Conservation (phyloP, 208 protist species). For the Acanthamoeba comandoni region DNA sequence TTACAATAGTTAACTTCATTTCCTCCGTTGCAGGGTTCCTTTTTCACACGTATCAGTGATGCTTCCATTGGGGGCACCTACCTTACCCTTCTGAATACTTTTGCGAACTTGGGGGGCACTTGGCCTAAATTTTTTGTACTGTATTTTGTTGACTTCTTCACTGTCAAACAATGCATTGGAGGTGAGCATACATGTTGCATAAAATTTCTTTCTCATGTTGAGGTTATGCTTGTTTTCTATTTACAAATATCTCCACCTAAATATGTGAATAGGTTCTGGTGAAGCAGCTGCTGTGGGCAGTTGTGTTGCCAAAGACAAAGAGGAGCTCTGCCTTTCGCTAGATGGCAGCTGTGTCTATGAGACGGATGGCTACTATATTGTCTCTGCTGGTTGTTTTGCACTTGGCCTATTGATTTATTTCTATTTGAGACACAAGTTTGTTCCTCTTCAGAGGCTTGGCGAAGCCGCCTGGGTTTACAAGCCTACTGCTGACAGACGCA, state of each 20-base stretch:
- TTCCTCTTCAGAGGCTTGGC: constrained; percentile 7
- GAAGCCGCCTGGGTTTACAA: constrained; percentile 24
- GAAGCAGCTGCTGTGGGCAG: constrained; percentile 2
- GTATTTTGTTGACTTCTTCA: constrained; percentile 61
- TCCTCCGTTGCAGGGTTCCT: constrained; percentile 73
- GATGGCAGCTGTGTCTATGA: constrained; percentile 24
- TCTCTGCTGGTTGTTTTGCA: constrained; percentile 41
- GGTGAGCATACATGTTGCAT: too few relatives aligned
- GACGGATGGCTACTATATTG: constrained; percentile 50
- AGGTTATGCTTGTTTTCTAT: too few relatives aligned
- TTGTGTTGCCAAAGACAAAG: constrained; percentile 48
- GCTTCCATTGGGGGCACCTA: constrained; percentile 83
- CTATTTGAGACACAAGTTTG: not conserved
- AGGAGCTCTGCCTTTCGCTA: constrained; percentile 17
- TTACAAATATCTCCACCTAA: too few relatives aligned
- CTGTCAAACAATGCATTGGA: constrained; percentile 31
- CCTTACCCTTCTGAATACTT: constrained; percentile 85
- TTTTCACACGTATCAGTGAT: constrained; percentile 81
- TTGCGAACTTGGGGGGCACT: constrained; percentile 80
- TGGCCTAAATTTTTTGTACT: constrained; percentile 82
- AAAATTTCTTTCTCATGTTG: too few relatives aligned
- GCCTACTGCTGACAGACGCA: too few relatives aligned
- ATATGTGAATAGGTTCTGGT: too few relatives aligned
- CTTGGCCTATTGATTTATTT: constrained; percentile 15
- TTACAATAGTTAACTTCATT: not conserved